Conservation (phyloP, 2,329 filamentous ascomycete species). For the Xylariaceae sp. region DNA sequence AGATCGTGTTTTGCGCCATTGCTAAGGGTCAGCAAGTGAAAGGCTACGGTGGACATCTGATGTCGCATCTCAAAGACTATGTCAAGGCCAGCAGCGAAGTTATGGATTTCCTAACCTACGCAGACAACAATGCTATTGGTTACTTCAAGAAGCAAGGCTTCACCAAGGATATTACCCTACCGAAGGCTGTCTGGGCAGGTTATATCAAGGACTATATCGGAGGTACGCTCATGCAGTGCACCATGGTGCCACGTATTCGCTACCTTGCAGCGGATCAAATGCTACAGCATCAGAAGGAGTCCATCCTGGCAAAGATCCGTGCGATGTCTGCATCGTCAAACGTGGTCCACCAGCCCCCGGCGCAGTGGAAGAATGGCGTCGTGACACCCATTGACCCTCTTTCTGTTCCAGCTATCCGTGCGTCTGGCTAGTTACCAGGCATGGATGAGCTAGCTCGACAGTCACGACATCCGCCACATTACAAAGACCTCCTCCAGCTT, state of each 20-base stretch:
- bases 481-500: conserved; percentile 87
- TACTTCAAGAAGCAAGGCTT: conserved; percentile 99
- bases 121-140: conserved; percentile 97
- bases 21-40: conserved; percentile 98
- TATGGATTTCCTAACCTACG: conserved; percentile 98
- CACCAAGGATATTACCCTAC: conserved; percentile 94
- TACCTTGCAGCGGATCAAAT: conserved; percentile 92
- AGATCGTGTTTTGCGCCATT: conserved; percentile 98
- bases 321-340: conserved; percentile 88
- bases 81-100: conserved; percentile 95
- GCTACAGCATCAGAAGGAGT: conserved; percentile 96
- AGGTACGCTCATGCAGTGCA: conserved; percentile 98
- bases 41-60: conserved; percentile 94
- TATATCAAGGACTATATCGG: conserved; percentile 99
- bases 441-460: conserved; percentile 97
- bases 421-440: conserved; percentile 90
- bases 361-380: conserved; percentile 72
- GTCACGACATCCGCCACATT: conserved; percentile 92
- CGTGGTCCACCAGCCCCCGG: conserved; percentile 78
- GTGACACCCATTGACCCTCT: conserved; percentile 76
- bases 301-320: conserved; percentile 89
- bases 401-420: conserved; percentile 81
- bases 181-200: conserved; percentile 92
- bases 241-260: conserved; percentile 90
- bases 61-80: conserved; percentile 97